These are phyloP conservation scores for Raphanus sativus DNA, from an alignment of 345 rosid genomes.

Conservation along the genomic window DNA sequence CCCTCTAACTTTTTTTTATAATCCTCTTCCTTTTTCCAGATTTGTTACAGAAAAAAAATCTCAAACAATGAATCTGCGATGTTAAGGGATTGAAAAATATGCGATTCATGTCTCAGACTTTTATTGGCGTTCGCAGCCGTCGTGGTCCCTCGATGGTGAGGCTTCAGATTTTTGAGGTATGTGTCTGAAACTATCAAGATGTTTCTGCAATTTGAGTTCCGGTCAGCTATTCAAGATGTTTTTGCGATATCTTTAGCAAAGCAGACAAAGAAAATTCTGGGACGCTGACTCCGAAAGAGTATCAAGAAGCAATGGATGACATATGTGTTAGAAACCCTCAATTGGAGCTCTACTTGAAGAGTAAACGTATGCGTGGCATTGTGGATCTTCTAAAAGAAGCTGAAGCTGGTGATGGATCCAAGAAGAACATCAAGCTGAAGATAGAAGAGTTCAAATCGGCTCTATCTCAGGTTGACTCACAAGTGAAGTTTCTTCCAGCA, in stretches of 20 bases:
- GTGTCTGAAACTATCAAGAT: too few relatives aligned
- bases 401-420: slow-evolving; percentile 56
- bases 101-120: too few relatives aligned
- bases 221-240: slow-evolving; percentile 44
- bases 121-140: too few relatives aligned
- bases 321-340: slow-evolving; percentile 86
- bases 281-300: slow-evolving; percentile 72
- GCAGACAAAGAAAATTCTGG: slow-evolving; percentile 92
- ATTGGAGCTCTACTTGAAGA: slow-evolving; percentile 81
- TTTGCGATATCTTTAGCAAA: slow-evolving; percentile 62
- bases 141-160: too few relatives aligned
- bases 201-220: too few relatives aligned
- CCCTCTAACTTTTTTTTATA: too few relatives aligned
- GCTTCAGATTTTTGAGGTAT: too few relatives aligned
- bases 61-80: too few relatives aligned
- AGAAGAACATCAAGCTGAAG: slow-evolving; percentile 64
- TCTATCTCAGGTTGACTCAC: slow-evolving; percentile 79
- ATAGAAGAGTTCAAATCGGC: slow-evolving; percentile 81
- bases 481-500: slow-evolving; percentile 93
- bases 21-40: too few relatives aligned
- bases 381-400: slow-evolving; percentile 69
- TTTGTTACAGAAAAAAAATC: too few relatives aligned
- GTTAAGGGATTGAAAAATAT: too few relatives aligned
- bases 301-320: slow-evolving; percentile 68
- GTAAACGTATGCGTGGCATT: slow-evolving; percentile 58